phyloP scores from a whole-genome alignment of 129 eudicot genomes.

The Centella asiatica region DNA sequence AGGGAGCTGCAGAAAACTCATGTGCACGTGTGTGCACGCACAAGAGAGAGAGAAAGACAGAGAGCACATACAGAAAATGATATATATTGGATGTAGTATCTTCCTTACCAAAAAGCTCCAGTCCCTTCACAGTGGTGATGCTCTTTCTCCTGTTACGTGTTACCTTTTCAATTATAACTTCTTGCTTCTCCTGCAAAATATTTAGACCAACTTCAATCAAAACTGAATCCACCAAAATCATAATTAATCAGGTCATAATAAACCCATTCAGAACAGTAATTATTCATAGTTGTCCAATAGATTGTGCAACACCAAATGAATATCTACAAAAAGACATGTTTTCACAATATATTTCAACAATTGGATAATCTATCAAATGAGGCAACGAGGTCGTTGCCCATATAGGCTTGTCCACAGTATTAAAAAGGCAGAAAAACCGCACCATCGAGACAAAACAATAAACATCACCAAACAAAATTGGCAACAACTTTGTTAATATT shows the following conservation, averaged over 20 bases:
- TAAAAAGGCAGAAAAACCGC: too few species aligned
- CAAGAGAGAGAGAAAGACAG: background rate
- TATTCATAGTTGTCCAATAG: background rate
- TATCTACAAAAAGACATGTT: background rate
- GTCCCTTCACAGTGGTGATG: conserved; percentile 84
- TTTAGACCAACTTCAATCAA: conserved; percentile 12
- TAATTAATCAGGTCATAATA: background rate
- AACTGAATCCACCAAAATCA: background rate
- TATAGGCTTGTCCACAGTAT: too few species aligned
- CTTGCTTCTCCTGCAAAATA: conserved; percentile 62
- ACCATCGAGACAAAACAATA: too few species aligned
- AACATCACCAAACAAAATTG: too few species aligned
- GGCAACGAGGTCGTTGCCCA: too few species aligned
- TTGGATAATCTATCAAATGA: too few species aligned
- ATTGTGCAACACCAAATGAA: background rate
- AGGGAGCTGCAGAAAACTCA: background rate
- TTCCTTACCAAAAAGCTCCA: conserved; percentile 73
- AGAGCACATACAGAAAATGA: background rate
- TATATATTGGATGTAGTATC: conserved; percentile 3
- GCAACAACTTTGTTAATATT: background rate
- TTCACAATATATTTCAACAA: too few species aligned
- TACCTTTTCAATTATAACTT: conserved; percentile 85
- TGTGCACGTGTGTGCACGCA: background rate
- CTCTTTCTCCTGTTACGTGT: conserved; percentile 86
- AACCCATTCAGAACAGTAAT: background rate